Base-by-base conservation (phyloP, 805 yeast species). In the Kodamaea sagamina region DNA sequence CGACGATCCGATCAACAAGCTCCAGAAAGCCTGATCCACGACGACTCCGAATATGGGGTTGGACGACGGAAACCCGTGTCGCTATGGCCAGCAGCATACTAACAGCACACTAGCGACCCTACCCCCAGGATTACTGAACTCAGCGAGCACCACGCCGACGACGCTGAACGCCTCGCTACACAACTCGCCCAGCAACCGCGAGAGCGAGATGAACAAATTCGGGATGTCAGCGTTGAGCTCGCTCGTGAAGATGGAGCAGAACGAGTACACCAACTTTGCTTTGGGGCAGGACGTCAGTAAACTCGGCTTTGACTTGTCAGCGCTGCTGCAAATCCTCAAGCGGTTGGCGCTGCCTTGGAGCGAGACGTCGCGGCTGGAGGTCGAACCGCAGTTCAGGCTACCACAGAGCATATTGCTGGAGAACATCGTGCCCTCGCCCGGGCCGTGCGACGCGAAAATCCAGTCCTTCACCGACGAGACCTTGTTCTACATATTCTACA, bases 291-390 rank as follows among this genome's bases (percentile, higher is more conserved):
- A 89, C 57, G 65, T 87, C 35, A 78, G 76, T 44, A 75, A 80
- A 54, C 60, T 83, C 25, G 93, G 92, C 1, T 65, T 86, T 32
- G 82, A 84, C 52, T 63, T 86, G 50, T 58, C 69, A 2, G 61
- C 64, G 18, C 71, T 67, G 31, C 66, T 64, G n/a, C 72, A 75
- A 43, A 62, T 86, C 25, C 73, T 86, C 21, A 71, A 76, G 50
- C 79, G 82, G 6, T 81, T 92, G 57, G 84, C 95, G 17, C 86
- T 96, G 2, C 99, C 99, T 9, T 92, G 99, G 98, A 75, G 86
- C 29, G 98, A 93, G 58, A 86, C 97, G 1, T 80, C 93, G 6
- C 75, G 95, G 55, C 82, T 90, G 42, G 90, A 86, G 51, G 96
- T 92, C 12, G 95, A 89, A 53, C 99, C 99, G 3, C 74, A 77